Base-by-base conservation (phyloP, 2,329 filamentous ascomycete species). In the Pestalotiopsis sp. region DNA sequence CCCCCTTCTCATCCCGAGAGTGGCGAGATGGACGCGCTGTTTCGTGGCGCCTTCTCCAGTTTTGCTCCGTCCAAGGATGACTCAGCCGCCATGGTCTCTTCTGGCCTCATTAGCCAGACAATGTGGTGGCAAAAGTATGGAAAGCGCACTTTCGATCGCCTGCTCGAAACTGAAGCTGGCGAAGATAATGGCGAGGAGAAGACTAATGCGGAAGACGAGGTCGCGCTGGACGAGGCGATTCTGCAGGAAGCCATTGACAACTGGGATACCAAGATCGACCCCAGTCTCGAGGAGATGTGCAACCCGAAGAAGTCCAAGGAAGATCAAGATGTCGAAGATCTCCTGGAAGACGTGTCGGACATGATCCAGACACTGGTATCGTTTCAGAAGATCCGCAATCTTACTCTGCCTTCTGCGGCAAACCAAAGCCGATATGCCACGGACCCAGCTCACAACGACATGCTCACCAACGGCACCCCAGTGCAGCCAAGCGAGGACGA, bases 21-120 rank as follows among this genome's bases (percentile, higher is more conserved):
- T 73, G 87, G 88, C 3, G 91, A 92, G 76, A 89, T 94, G 80
- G 92, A 95, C 73, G 86, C 90, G 0, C 82, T 95, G 11, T 95
- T 95, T 76, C 87, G 92, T 38, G 89, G 91, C 67, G 92, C 91
- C 1, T 95, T 94, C 78, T 94, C 92, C 0, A 92, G 91, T 75
- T 95, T 95, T 78, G 93, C 93, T 5, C 93, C 93, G 0, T 90
- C 87, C 65, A 91, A 89, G 73, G 93, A 95, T 78, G 90, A 95
- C 76, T 87, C 91, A 3, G 88, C 86, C 13, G 91, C 93, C 5
- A 84, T 94, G 68, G 84, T 94, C 3, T 89, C 93, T 0, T 89
- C 90, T 1, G 88, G 89, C 41, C 85, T 89, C 64, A 88, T 92
- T 69, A 89, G 90, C 66, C 88, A 89, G 68, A 79, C 77, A 74